Conservation (phyloP, 1,284 basidiomycete genomes). For the Ustilago xerochloae region DNA sequence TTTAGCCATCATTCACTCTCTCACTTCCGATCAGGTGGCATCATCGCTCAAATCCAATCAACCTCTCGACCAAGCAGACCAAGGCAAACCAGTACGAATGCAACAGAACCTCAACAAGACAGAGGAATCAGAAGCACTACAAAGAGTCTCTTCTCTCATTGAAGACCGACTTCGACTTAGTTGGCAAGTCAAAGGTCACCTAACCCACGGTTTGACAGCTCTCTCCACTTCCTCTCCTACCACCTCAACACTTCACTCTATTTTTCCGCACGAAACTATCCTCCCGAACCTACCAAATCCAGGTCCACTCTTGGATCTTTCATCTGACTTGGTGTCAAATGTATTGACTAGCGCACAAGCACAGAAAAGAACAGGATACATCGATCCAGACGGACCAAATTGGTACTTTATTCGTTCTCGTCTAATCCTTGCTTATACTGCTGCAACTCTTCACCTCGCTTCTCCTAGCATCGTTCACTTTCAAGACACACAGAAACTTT, state of each 20-base stretch:
- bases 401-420: slow-evolving; percentile 33
- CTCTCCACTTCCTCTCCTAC: slow-evolving; percentile 20
- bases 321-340: background rate
- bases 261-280: slow-evolving; percentile 19
- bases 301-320: slow-evolving; percentile 12
- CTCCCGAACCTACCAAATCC: slow-evolving; percentile 27
- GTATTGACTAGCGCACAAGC: slow-evolving; percentile 8
- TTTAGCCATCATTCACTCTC: background rate
- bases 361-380: slow-evolving; percentile 8
- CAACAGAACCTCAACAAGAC: background rate
- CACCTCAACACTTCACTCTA: slow-evolving; percentile 5
- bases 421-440: slow-evolving; percentile 15
- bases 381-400: slow-evolving; percentile 23
- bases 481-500: slow-evolving; percentile 11
- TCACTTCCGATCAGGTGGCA: background rate
- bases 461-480: background rate
- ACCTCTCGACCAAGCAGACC: background rate
- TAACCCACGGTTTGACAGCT: slow-evolving; percentile 17
- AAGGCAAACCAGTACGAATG: slow-evolving; percentile 2
- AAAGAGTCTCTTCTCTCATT: background rate
- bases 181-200: slow-evolving; percentile 15
- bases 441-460: slow-evolving; percentile 30
- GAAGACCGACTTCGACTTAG: slow-evolving; percentile 11
- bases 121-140: slow-evolving; percentile 1
- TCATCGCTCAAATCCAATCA: background rate